Percentiles rank a stretch among this genome's conserved stretches.
These are phyloP conservation scores for Spongospora subterranea DNA, from an alignment of 208 protist species.

Conservation along the genomic window DNA sequence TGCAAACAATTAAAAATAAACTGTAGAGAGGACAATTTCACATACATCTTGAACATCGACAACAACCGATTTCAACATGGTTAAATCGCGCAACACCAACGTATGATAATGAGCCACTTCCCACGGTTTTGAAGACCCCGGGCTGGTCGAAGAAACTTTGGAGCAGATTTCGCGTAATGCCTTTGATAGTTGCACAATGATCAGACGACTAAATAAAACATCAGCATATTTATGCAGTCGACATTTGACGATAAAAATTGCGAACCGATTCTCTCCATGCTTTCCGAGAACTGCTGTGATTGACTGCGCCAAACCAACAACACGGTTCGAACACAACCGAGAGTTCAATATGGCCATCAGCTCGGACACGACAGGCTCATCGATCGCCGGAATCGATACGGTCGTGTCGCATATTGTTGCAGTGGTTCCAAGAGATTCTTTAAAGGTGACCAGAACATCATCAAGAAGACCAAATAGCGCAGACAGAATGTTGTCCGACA, in stretches of 20 bases:
- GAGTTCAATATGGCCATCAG: background rate
- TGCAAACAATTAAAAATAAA: background rate
- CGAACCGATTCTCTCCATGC: too few relatives aligned
- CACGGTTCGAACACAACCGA: background rate
- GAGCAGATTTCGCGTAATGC: background rate
- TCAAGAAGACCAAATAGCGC: background rate
- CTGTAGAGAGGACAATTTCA: background rate
- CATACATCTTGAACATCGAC: background rate
- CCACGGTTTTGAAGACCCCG: background rate
- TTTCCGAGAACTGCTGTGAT: too few relatives aligned
- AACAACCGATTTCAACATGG: background rate
- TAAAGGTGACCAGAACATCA: background rate
- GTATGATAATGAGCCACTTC: background rate
- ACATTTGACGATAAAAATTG: too few relatives aligned
- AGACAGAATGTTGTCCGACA: background rate
- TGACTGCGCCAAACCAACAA: background rate
- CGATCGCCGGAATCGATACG: background rate
- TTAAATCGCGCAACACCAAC: background rate
- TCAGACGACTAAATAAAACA: background rate
- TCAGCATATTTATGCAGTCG: too few relatives aligned
- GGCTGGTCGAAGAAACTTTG: background rate
- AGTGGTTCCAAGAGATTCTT: background rate
- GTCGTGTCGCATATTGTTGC: background rate
- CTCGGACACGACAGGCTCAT: background rate
- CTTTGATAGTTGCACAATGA: background rate